Percentiles rank a stretch among this genome's conserved stretches.
These are phyloP conservation scores for Neltuma alba DNA, from an alignment of 306 rosid species.

Conservation along the genomic window DNA sequence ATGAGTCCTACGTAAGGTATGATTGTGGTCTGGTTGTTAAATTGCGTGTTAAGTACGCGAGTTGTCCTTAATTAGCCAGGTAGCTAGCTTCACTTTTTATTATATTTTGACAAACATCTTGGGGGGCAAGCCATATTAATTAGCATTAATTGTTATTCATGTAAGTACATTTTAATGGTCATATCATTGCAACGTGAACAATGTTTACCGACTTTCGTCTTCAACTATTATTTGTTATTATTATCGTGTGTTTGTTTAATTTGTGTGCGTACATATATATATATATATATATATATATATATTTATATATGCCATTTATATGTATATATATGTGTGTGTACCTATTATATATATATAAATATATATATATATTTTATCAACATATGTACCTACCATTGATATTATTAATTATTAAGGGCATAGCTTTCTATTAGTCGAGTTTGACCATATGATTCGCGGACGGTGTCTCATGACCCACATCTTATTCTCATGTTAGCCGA, in stretches of 20 bases:
- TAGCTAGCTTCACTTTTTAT: neutral
- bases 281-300: no score
- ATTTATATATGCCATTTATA: neutral
- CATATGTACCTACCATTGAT: no score
- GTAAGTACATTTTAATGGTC: no score
- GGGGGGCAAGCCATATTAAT: conserved; percentile 26
- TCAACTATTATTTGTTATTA: neutral
- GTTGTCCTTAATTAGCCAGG: no score
- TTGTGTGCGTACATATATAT: no score
- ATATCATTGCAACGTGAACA: conserved; percentile 30
- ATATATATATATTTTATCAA: no score
- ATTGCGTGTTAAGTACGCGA: no score
- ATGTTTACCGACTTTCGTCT: conserved; percentile 19
- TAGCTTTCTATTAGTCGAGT: no score
- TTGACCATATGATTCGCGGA: neutral
- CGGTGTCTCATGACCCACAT: neutral
- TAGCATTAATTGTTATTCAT: no score
- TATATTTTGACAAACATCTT: no score
- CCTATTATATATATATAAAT: no score
- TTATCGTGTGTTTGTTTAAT: neutral
- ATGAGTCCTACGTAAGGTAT: conserved; percentile 24
- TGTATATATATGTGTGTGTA: neutral
- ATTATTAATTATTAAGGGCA: no score
- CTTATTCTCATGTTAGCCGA: neutral
- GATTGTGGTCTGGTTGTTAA: conserved; percentile 24